Conservation (phyloP, 345 rosid genomes). For the Gossypium anomalum region DNA sequence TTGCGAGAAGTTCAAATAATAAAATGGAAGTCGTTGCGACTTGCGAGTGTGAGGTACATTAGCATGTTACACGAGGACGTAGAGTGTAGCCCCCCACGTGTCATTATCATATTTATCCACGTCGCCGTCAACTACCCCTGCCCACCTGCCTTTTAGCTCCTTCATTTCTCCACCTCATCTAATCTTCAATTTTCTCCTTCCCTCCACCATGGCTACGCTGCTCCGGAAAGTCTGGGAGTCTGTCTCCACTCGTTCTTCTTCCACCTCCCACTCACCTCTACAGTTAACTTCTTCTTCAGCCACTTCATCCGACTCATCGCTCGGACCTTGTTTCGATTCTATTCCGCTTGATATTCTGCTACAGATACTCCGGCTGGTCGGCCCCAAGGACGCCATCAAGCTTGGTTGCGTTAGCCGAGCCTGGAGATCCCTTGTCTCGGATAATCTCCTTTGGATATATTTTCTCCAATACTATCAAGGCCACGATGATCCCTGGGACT, state of each 20-base stretch:
- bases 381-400: constrained; percentile 58
- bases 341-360: constrained; percentile 60
- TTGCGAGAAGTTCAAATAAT: too few relatives aligned
- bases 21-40: too few relatives aligned
- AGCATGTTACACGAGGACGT: too few relatives aligned
- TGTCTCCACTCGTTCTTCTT: constrained; percentile 30
- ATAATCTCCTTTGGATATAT: constrained; percentile 64
- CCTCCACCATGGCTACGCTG: constrained; percentile 27
- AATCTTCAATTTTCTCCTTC: neutral
- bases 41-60: too few relatives aligned
- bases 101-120: neutral
- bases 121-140: neutral
- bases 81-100: neutral
- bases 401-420: constrained; percentile 42
- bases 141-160: neutral
- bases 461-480: constrained; percentile 40
- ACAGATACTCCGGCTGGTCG: constrained; percentile 52
- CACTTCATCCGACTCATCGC: constrained; percentile 11
- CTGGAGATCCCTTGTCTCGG: constrained; percentile 46
- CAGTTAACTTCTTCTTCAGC: neutral
- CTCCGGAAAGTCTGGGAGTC: constrained; percentile 49
- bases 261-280: constrained; percentile 9
- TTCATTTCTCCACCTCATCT: neutral
- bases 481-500: constrained; percentile 40
- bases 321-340: constrained; percentile 56